Percentiles rank a stretch among this genome's conserved stretches.
Evolutionary conservation across 768 basidiomycete genomes (phyloP).

Genomic region (Lactarius sanguifluus): DNA sequence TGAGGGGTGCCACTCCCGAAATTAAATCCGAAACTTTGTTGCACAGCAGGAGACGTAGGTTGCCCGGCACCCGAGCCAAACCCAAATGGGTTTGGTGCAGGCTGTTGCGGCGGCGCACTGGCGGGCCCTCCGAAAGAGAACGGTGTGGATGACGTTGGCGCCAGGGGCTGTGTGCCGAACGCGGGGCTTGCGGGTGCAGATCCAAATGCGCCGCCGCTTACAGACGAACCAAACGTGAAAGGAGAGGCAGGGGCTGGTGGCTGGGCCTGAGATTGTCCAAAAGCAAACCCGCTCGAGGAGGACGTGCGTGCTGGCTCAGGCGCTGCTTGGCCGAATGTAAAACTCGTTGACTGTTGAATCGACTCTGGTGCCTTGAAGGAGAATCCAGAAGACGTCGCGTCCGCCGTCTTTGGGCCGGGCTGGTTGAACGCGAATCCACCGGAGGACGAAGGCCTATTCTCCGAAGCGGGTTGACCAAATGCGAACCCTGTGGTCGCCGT

Average conservation of each 20-base stretch:
- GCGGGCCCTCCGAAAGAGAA: constrained; percentile 36
- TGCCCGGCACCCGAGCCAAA: constrained; percentile 35
- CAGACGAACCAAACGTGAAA: constrained; percentile 34
- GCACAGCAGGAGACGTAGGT: constrained; percentile 37
- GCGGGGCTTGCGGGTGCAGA: constrained; percentile 31
- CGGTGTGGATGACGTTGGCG: constrained; percentile 19
- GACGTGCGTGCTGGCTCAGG: constrained; percentile 40
- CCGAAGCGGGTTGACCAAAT: constrained; percentile 17
- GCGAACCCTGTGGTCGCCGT: constrained; percentile 17
- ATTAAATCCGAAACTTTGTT: constrained; percentile 31
- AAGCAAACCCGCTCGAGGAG: constrained; percentile 33
- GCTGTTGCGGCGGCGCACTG: constrained; percentile 35
- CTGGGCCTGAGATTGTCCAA: constrained; percentile 36
- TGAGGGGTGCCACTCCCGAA: constrained; percentile 31
- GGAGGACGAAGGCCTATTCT: constrained; percentile 20
- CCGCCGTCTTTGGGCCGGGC: constrained; percentile 27
- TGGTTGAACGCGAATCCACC: constrained; percentile 21
- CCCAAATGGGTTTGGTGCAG: constrained; percentile 36
- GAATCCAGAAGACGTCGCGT: constrained; percentile 23
- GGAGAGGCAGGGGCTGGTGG: constrained; percentile 31
- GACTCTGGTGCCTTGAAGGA: constrained; percentile 27
- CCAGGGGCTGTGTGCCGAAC: constrained; percentile 18
- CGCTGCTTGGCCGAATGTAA: constrained; percentile 30
- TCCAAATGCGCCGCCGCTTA: constrained; percentile 32
- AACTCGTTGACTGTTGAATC: constrained; percentile 31